Conservation (phyloP, 345 rosid genomes). For the Salix caprea region DNA sequence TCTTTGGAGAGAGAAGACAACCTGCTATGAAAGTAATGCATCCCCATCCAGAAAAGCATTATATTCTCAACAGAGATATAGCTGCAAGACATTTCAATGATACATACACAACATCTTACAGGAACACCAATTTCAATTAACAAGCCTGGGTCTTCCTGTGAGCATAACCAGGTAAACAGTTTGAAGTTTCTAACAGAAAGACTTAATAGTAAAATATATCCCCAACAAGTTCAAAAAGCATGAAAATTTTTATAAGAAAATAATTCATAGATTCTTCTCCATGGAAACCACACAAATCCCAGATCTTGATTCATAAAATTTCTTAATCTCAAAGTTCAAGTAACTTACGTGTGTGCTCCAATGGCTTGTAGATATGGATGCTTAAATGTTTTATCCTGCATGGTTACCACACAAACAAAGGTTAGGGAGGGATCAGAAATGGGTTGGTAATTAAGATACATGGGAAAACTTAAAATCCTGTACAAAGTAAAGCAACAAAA, state of each 20-base stretch:
- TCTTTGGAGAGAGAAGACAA: neutral
- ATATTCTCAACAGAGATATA: neutral
- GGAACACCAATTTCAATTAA: neutral
- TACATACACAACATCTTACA: neutral
- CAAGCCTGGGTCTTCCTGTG: neutral
- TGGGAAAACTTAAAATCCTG: neutral
- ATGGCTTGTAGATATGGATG: constrained; percentile 95
- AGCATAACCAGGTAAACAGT: neutral
- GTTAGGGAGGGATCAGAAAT: constrained; percentile 17
- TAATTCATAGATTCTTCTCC: neutral
- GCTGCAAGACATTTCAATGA: neutral
- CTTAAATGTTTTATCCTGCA: constrained; percentile 82
- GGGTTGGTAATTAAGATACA: neutral
- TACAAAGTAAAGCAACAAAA: neutral
- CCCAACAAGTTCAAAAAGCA: neutral
- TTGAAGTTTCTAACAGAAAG: neutral
- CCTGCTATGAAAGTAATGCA: neutral
- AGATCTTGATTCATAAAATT: neutral
- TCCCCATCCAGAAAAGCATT: neutral
- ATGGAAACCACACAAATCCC: neutral
- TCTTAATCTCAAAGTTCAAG: neutral
- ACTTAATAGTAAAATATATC: neutral
- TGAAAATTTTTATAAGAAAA: neutral
- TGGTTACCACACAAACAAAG: constrained; percentile 7
- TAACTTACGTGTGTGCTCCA: constrained; percentile 87